phyloP scores from a whole-genome alignment of 2,329 filamentous ascomycete species.

The Davidsoniella australis region DNA sequence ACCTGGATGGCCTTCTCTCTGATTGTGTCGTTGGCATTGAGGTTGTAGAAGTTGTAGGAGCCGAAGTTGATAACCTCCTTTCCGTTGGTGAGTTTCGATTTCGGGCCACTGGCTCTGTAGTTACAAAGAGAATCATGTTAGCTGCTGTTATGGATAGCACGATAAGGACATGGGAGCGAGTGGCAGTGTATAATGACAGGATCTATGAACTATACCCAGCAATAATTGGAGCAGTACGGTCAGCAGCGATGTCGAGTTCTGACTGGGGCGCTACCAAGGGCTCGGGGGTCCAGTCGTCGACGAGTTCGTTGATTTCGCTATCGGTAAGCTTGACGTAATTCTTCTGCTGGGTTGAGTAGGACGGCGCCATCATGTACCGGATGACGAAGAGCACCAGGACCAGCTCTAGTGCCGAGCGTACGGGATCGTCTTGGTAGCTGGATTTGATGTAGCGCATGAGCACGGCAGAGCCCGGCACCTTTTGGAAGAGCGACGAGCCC shows the following conservation, averaged over 20 bases:
- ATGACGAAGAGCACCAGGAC: conserved; percentile 92
- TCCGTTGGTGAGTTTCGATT: conserved; percentile 73
- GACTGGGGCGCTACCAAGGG: conserved; percentile 65
- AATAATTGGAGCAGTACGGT: conserved; percentile 73
- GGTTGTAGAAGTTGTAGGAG: conserved; percentile 95
- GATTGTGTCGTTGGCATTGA: conserved; percentile 78
- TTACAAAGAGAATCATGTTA: not conserved
- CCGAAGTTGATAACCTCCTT: conserved; percentile 86
- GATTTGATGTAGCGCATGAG: conserved; percentile 89
- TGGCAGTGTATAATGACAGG: not conserved
- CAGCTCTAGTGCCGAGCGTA: conserved; percentile 83
- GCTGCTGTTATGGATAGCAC: not conserved
- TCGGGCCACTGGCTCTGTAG: conserved; percentile 67
- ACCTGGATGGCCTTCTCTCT: conserved; percentile 93
- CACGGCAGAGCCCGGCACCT: conserved; percentile 84
- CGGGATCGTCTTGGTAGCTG: conserved; percentile 92
- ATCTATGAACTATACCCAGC: conserved; percentile 43
- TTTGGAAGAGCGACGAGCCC: conserved; percentile 56
- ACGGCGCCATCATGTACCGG: conserved; percentile 76
- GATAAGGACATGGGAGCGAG: not conserved
- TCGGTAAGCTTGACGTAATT: conserved; percentile 81
- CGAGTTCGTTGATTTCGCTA: conserved; percentile 92
- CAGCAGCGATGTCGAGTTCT: conserved; percentile 59
- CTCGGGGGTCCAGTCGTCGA: conserved; percentile 93
- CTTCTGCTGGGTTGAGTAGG: conserved; percentile 79